Base-by-base conservation (phyloP, 768 basidiomycete genomes). In the Amanita rimosa region DNA sequence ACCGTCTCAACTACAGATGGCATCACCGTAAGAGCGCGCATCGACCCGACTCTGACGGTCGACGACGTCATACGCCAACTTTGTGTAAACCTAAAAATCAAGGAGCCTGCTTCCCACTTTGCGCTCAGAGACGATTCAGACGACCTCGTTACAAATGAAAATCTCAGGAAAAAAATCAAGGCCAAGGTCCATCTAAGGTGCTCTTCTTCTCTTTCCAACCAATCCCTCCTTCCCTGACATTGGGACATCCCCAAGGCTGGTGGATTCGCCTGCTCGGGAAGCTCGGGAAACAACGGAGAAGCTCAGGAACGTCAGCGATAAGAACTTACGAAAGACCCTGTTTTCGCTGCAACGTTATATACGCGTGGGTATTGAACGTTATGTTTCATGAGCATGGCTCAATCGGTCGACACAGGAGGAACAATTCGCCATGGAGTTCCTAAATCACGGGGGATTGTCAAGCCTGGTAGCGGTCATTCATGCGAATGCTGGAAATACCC, bases 101-200 rank as follows among this genome's bases (percentile, higher is more conserved):
- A 78, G 50, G 87, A 87, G 34, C 73, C 84, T 0, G 74, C 86
- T 1, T 72, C 74, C 1, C 67, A 85, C 53, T 92, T 78, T 59
- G 85, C 89, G 1, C 63, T 95, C 51, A 74, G 91, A 56, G 89
- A 93, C 60, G 85, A 89, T 55, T 77, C 73, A 13, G 85, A 86
- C 52, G 87, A 87, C 54, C 64, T 94, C 41, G 83, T 96, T 14
- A 93, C 89, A 22, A 85, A 86, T 57, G 88, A 91, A 54, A 94
- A 93, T 60, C 61, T 96, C 58, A 74, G 80, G 60, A 81, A 76
- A 66, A 86, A 85, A 68, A 87, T 93, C 55, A 84, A 76, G 64
- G 72, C 73, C 35, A 91, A 86, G 62, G 76, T 73, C 42, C 80
- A 85, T 58, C 69, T 93, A 48, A 90, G 82, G 89, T 91, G 60